Base-by-base conservation (phyloP, 164 flowering plant species). In the Umbilicus rupestris region DNA sequence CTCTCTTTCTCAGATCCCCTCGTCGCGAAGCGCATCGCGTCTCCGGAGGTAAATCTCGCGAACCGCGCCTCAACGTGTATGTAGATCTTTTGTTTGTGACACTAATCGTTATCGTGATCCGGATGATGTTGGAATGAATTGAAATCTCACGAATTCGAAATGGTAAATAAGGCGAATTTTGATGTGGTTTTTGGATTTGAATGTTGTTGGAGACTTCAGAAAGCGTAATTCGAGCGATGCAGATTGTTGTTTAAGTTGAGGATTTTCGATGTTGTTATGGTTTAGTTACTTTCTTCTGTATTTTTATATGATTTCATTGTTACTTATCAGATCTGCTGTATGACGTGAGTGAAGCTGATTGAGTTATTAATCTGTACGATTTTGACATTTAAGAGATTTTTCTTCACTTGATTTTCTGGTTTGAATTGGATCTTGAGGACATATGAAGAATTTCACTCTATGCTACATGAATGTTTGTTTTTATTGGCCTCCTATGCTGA, bases 11-110 rank as follows among this genome's bases (percentile, higher is more conserved):
- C 55, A 49, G 28, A 49, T 49, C 55, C 55, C 55, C 24, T 20
- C 55, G 55, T 22, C 55, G 24, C 55, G 11, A 49, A 20, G 16
- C 55, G 55, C 55, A 49, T n/a, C 55, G 20, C 55, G 55, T 22
- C 55, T 49, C 55, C 28, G 28, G 7, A n/a, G 55, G 55, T 49
- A 49, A 49, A 49, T 49, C 55, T 49, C 55, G 55, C 55, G 5
- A 49, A 8, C 26, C 22, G 20, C 55, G 1, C 55, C 2, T 12
- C 55, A 12, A 12, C 44, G 12, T 20, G 1, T 3, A 7, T 20
- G 20, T 20, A 26, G 55, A 49, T 49, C 28, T 49, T 0, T 49
- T 20, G 7, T 49, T 49, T 22, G 22, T 10, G 20, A 22, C 7
- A 22, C 26, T n/a, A 49, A 49, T 49, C 55, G 55, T 22, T 49